Conservation (phyloP, 441 rosid genomes). For the Erysimum cheiri region DNA sequence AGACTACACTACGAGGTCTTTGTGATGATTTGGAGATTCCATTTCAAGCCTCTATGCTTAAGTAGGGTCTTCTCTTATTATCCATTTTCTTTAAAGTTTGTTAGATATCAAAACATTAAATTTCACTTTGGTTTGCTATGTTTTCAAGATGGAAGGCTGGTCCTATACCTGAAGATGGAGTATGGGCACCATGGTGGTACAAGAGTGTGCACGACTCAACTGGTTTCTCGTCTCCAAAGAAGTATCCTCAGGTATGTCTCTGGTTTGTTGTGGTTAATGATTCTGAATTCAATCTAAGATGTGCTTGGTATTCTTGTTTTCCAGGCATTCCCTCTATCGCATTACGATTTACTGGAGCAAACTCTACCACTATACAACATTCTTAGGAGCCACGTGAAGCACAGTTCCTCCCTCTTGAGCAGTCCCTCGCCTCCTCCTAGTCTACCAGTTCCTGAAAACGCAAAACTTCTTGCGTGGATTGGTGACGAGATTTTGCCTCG, state of each 20-base stretch:
- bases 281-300: conserved; percentile 10
- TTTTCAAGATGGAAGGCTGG: conserved; percentile 70
- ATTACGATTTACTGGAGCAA: conserved; percentile 73
- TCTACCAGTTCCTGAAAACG: conserved; percentile 76
- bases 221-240: conserved; percentile 52
- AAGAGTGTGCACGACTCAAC: conserved; percentile 64
- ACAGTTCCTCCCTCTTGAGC: conserved; percentile 49
- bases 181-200: conserved; percentile 94
- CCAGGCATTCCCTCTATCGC: conserved; percentile 69
- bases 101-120: neutral
- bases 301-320: conserved; percentile 7
- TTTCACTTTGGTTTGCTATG: neutral
- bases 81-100: neutral
- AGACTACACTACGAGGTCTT: conserved; percentile 75
- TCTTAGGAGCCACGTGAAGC: conserved; percentile 60
- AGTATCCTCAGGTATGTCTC: conserved; percentile 49
- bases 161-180: conserved; percentile 74
- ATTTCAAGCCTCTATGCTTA: conserved; percentile 82
- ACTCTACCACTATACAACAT: conserved; percentile 72
- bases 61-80: conserved; percentile 38
- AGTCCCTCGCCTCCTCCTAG: conserved; percentile 60
- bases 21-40: conserved; percentile 85
- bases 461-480: conserved; percentile 81
- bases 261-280: neutral
- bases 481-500: conserved; percentile 83